Conservation (phyloP, 257 asterid species). For the Lycium ferocissimum region DNA sequence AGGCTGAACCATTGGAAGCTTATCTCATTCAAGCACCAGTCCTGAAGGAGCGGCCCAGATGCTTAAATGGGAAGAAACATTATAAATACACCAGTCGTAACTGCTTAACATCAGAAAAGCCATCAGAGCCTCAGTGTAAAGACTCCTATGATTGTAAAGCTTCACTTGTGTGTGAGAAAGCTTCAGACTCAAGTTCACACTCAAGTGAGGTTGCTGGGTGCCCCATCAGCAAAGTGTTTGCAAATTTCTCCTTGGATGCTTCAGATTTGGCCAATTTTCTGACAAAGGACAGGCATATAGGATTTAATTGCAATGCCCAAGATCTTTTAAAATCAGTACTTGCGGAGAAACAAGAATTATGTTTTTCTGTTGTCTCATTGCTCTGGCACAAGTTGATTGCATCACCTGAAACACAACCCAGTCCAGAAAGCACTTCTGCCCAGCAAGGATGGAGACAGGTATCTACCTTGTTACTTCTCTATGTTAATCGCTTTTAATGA, state of each 20-base stretch:
- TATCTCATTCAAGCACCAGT: constrained; percentile 67
- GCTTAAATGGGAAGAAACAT: constrained; percentile 66
- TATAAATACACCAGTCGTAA: constrained; percentile 56
- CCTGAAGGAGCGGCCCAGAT: constrained; percentile 52
- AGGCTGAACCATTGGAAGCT: constrained; percentile 97
- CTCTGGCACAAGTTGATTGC: constrained; percentile 98
- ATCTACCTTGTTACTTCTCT: constrained; percentile 27
- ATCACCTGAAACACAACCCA: constrained; percentile 93
- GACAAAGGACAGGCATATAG: constrained; percentile 90
- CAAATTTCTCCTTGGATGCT: constrained; percentile 77
- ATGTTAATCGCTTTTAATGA: background rate
- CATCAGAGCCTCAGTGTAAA: constrained; percentile 51
- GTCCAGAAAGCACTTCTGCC: constrained; percentile 96
- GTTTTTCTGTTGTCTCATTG: constrained; percentile 95
- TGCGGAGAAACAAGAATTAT: constrained; percentile 85
- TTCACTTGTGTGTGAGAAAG: constrained; percentile 46
- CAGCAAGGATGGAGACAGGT: constrained; percentile 99
- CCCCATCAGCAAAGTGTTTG: constrained; percentile 60
- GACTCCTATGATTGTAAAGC: constrained; percentile 50
- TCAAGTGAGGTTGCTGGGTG: constrained; percentile 52
- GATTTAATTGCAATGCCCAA: constrained; percentile 82
- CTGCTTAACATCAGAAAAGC: constrained; percentile 56
- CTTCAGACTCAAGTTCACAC: constrained; percentile 42
- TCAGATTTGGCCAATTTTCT: constrained; percentile 93
- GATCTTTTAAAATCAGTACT: constrained; percentile 84